Percentiles rank a stretch among this genome's conserved stretches.
Evolutionary conservation across 805 yeast species (phyloP).

Genomic region (Candida fluviatilis): DNA sequence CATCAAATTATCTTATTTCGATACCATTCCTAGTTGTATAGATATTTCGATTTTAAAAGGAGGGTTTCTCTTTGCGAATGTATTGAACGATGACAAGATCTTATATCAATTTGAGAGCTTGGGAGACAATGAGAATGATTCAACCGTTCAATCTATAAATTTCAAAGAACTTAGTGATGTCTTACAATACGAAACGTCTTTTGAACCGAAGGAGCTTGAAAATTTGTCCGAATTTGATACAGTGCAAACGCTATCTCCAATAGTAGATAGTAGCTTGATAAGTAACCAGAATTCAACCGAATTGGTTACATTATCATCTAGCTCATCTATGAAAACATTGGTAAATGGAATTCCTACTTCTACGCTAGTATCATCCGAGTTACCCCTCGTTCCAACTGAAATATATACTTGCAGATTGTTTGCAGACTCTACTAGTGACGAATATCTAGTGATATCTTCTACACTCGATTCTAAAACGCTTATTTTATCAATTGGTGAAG

Average conservation of each 20-base stretch:
- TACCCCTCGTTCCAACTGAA: constrained; percentile 58
- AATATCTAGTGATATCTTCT: constrained; percentile 59
- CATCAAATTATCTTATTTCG: constrained; percentile 66
- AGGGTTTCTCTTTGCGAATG: constrained; percentile 71
- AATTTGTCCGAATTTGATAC: constrained; percentile 59
- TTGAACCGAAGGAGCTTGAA: constrained; percentile 32
- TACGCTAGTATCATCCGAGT: constrained; percentile 67
- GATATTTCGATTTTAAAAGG: constrained; percentile 59
- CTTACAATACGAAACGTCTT: neutral
- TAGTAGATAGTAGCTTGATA: constrained; percentile 25
- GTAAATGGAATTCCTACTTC: constrained; percentile 57
- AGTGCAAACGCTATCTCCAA: constrained; percentile 49
- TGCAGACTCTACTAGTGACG: constrained; percentile 46
- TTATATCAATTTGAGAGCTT: constrained; percentile 77
- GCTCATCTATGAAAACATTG: constrained; percentile 45
- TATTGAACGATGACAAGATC: constrained; percentile 57
- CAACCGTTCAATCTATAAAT: constrained; percentile 10
- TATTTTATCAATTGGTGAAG: constrained; percentile 74
- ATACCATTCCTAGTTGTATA: constrained; percentile 60
- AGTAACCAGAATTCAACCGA: constrained; percentile 18
- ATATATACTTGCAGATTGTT: constrained; percentile 61
- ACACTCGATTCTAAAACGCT: constrained; percentile 59
- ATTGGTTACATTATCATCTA: constrained; percentile 29
- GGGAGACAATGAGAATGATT: constrained; percentile 52
- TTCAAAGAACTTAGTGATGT: constrained; percentile 5